Base-by-base conservation (phyloP, 2,329 filamentous ascomycete genomes). In the Neospermospora avenae region DNA sequence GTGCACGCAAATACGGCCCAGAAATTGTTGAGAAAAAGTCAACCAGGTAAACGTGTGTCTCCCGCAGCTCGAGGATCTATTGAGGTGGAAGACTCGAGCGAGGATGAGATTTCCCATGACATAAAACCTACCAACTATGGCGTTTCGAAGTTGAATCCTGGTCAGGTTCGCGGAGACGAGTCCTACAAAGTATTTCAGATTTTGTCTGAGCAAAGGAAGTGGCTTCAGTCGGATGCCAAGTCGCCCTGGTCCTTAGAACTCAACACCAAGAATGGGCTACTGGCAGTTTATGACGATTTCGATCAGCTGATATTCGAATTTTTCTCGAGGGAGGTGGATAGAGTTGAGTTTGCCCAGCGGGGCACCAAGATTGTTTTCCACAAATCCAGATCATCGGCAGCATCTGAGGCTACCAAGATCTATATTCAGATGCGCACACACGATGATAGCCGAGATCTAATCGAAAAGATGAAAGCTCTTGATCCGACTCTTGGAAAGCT, bases 81-180 rank as follows among this genome's bases (percentile, higher is more conserved):
- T n/a, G 24, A 58, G 10, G 1, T 46, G 1, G 37, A 39, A 13
- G 57, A 55, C 7, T 57, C 46, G 3, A 54, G 45, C 28, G 49
- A 49, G 24, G 61, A 60, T 20, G 55, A 58, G 3, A 35, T 55
- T 7, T 24, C 25, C 4, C 20, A 46, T n/a, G 35, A 61, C 22
- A 61, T 61, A 14, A 11, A 16, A 24, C 48, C 55, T 34, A 48
- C 22, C 2, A 18, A 25, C 2, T 62, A 39, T 34, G 51, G 18
- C 16, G 3, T 44, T 28, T 16, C 42, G 2, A 44, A 41, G 42
- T 11, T 1, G 18, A 41, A 58, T 3, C n/a, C 22, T 5, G 24
- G 4, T n/a, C 11, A 35, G 8, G 8, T 3, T 1, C 14, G 13
- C 22, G 42, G 3, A 25, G 20, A 18, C 22, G 56, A 45, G 10